These are phyloP conservation scores for Cercospora zeae-maydis DNA, from an alignment of 2,329 filamentous ascomycete species.

Conservation along the genomic window DNA sequence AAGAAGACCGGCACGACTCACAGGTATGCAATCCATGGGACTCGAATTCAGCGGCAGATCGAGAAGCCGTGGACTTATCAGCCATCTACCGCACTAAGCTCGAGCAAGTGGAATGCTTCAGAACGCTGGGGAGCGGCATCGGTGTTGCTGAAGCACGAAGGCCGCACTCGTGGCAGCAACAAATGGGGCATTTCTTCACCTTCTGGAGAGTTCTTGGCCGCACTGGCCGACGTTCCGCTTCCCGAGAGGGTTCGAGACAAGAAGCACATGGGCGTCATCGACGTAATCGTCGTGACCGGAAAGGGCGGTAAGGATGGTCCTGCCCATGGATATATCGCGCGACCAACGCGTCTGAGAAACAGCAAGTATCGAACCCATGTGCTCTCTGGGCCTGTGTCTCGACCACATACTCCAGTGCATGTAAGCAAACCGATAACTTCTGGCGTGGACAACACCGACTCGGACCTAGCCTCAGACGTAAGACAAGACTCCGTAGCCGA, in stretches of 20 bases:
- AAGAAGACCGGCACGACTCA: conserved; percentile 7
- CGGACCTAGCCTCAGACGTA: background rate
- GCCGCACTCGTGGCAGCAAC: conserved; percentile 36
- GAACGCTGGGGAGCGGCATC: conserved; percentile 39
- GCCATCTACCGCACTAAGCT: conserved; percentile 16
- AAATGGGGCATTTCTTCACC: conserved; percentile 34
- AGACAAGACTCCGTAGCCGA: background rate
- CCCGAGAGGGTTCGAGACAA: conserved; percentile 34
- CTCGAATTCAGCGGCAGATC: conserved; percentile 37
- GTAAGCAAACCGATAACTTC: background rate
- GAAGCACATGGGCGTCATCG: conserved; percentile 33
- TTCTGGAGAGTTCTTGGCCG: conserved; percentile 40
- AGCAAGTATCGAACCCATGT: background rate
- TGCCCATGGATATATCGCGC: conserved; percentile 19
- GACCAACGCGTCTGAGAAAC: conserved; percentile 8
- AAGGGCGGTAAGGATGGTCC: conserved; percentile 30
- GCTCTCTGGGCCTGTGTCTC: background rate
- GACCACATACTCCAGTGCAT: background rate
- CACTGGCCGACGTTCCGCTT: conserved; percentile 39
- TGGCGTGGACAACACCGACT: background rate
- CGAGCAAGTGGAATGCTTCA: conserved; percentile 16
- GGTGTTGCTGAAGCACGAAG: conserved; percentile 36
- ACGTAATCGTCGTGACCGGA: conserved; percentile 30
- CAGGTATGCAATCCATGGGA: conserved; percentile 38
- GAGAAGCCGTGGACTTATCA: conserved; percentile 48